Conservation (phyloP, 148 eudicot species). For the Drosera capensis region DNA sequence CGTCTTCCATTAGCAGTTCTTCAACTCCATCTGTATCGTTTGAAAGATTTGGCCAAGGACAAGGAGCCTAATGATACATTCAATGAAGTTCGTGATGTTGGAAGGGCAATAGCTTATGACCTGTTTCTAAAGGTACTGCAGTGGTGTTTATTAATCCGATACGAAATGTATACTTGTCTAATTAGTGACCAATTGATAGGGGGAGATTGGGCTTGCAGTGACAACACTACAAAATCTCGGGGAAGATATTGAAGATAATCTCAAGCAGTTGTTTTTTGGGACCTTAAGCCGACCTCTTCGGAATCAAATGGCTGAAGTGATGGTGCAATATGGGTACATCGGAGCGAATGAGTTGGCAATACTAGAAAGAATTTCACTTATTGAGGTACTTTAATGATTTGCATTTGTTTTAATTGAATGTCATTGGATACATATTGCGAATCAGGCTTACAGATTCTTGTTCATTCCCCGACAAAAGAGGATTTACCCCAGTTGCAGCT, state of each 20-base stretch:
- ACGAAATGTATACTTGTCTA: slow-evolving; percentile 7
- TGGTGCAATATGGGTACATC: slow-evolving; percentile 57
- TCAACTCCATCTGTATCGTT: slow-evolving; percentile 71
- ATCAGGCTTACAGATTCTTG: slow-evolving; percentile 18
- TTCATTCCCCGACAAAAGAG: slow-evolving; percentile 35
- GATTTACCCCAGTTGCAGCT: slow-evolving; percentile 75
- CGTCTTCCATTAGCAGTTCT: slow-evolving; percentile 97
- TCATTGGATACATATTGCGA: slow-evolving; percentile 7
- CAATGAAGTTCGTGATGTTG: slow-evolving; percentile 77
- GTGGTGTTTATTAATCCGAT: slow-evolving; percentile 8
- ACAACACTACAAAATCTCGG: slow-evolving; percentile 89
- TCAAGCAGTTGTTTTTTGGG: slow-evolving; percentile 77
- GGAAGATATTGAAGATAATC: slow-evolving; percentile 73
- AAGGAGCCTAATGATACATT: slow-evolving; percentile 63
- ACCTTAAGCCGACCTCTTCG: slow-evolving; percentile 76
- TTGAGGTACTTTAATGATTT: slow-evolving; percentile 48
- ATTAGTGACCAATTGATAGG: slow-evolving; percentile 36
- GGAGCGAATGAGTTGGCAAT: slow-evolving; percentile 59
- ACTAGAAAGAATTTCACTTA: slow-evolving; percentile 56
- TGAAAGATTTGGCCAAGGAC: slow-evolving; percentile 25
- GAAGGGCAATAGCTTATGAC: slow-evolving; percentile 83
- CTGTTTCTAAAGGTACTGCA: slow-evolving; percentile 59
- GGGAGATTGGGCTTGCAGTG: slow-evolving; percentile 73
- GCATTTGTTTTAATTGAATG: slow-evolving; percentile 1
- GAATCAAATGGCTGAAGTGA: slow-evolving; percentile 50